Base-by-base conservation (phyloP, 2,329 filamentous ascomycete genomes). In the Didymella pinodella region DNA sequence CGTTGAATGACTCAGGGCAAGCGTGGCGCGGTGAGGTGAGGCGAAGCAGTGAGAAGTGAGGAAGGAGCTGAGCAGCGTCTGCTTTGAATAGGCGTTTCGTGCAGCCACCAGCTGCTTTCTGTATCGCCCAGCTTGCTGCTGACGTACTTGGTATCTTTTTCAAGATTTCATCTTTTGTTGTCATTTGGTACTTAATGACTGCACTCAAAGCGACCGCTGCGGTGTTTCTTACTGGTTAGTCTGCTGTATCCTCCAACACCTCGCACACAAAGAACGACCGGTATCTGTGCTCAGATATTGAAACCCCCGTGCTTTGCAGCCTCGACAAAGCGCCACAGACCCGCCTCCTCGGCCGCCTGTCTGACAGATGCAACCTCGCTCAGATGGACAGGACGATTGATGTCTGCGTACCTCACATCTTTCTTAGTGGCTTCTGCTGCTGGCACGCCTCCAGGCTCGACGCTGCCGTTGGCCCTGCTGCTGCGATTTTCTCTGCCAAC, bases 171-270 rank as follows among this genome's bases (percentile, higher is more conserved):
- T 75, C 79, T 0, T 90, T 90, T 63, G 79, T 82, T 2, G 7
- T 90, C 0, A 83, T 86, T 0, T 76, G 96, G 3, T 96, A 97
- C 79, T 96, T 95, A 77, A 88, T 97, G 86, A 88, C 90, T 0
- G 89, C 90, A 59, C 80, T 97, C 38, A 86, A 90, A 51, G 84
- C 90, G 36, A 87, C 89, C 47, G 80, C 90, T 0, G 89, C 86
- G 0, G 80, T 88, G 0, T 96, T 95, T 81, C 96, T 96, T 80
- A 89, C 91, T 75, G 95, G 90, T 83, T 78, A 91, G 65, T 81
- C 96, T 51, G 83, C 93, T 66, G 87, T 86, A 1, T 91, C 22
- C 22, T 22, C 22, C 22, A 16, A 43, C 2, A 20, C 5, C 29
- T 38, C 20, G 7, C 29, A 32, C 18, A 41, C 22, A 32, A 28